phyloP scores from a whole-genome alignment of 495 filamentous ascomycete genomes.

The Ramalina intermedia region DNA sequence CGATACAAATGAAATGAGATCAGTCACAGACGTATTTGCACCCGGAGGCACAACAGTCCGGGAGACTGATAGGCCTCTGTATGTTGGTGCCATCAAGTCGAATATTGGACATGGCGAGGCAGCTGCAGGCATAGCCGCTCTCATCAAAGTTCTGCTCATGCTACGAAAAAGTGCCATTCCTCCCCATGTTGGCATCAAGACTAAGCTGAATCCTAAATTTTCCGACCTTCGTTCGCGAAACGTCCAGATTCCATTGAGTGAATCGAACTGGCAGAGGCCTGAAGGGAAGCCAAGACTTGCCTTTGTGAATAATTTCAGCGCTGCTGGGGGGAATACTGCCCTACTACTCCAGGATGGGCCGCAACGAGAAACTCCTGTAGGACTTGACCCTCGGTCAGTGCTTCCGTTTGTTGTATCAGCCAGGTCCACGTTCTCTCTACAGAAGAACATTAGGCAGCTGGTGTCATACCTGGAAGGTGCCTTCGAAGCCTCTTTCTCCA shows the following conservation, averaged over 20 bases:
- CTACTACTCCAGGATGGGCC: conserved; percentile 41
- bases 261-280: conserved; percentile 13
- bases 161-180: conserved; percentile 56
- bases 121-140: conserved; percentile 58
- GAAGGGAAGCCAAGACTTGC: conserved; percentile 35
- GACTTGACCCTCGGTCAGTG: conserved; percentile 30
- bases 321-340: conserved; percentile 40
- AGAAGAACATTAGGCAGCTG: conserved; percentile 37
- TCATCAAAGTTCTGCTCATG: conserved; percentile 71
- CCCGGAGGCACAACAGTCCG: conserved; percentile 41
- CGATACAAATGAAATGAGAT: conserved; percentile 63
- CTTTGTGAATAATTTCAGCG: conserved; percentile 55
- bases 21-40: conserved; percentile 66
- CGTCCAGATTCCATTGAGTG: conserved; percentile 19
- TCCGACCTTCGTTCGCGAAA: conserved; percentile 48
- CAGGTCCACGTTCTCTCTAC: conserved; percentile 38
- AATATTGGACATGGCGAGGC: conserved; percentile 77
- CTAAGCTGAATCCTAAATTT: conserved; percentile 21
- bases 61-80: conserved; percentile 51
- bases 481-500: conserved; percentile 28
- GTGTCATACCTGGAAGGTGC: conserved; percentile 37
- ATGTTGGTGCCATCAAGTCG: conserved; percentile 69
- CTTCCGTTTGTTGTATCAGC: conserved; percentile 39
- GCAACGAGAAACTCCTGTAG: not conserved
- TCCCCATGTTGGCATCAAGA: conserved; percentile 42